Base-by-base conservation (phyloP, 2,329 filamentous ascomycete species). In the Lecanicillium sp. region DNA sequence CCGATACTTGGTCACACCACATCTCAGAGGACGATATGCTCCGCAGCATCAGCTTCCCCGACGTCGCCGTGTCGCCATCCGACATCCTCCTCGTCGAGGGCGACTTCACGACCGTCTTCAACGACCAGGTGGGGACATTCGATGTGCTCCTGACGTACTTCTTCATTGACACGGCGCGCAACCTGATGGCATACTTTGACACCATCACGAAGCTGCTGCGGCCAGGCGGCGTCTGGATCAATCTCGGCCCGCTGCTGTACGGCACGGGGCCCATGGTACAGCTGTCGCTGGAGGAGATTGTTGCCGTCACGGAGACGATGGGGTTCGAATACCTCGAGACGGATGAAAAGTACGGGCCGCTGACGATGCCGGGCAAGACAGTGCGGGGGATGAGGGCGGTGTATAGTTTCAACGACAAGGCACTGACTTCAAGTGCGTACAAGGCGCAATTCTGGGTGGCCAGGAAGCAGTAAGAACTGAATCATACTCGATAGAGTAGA, bases 131-230 rank as follows among this genome's bases (percentile, higher is more conserved):
- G 0, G 55, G 56, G 1, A 43, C 54, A 4, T 80, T 68, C 56
- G 76, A 81, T 45, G 64, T 70, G 1, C 60, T 81, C 0, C 59
- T 79, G 0, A 79, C 78, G 0, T 70, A 79, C 36, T 81, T 80
- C 61, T 81, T 81, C 60, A 79, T 81, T 53, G 78, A 81, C 55
- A 81, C 77, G 0, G 77, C 78, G 0, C 68, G 75, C 1, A 81
- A 81, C 46, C 58, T 79, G 1, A 66, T 79, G 57, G 62, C 56
- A 0, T 81, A 81, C 51, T 64, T 81, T 5, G 74, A 80, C 29
- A 77, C 70, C 0, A 79, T 79, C 36, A 64, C 72, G 42, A 58
- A 58, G 0, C 54, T 77, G 0, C 64, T 81, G 3, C 67, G 63
- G 36, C 56, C 60, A 0, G 75, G 74, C 0, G 77, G 77, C 0